These are phyloP conservation scores for Ensete ventricosum DNA, from an alignment of 176 grass and related monocot species.

Conservation along the genomic window DNA sequence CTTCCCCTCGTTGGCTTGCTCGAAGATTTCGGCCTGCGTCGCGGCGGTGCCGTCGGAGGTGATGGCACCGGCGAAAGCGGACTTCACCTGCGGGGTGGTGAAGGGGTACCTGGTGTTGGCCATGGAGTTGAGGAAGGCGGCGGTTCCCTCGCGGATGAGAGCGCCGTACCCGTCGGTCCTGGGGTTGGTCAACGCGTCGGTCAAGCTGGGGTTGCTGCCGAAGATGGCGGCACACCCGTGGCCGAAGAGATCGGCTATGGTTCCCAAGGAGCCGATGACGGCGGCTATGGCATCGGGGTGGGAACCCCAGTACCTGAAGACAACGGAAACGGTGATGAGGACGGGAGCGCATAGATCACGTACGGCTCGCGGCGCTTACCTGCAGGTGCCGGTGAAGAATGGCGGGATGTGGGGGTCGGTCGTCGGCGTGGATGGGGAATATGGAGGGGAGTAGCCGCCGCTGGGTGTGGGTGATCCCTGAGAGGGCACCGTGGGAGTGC, in stretches of 20 bases:
- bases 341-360: too few relatives aligned
- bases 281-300: conserved; percentile 49
- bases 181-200: conserved; percentile 58
- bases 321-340: background rate
- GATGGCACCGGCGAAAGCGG: conserved; percentile 35
- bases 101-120: conserved; percentile 63
- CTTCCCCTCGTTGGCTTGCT: conserved; percentile 51
- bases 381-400: conserved; percentile 5
- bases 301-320: conserved; percentile 46
- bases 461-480: too few relatives aligned
- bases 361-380: background rate
- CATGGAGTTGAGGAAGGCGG: conserved; percentile 74
- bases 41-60: conserved; percentile 43
- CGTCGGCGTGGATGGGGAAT: background rate
- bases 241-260: conserved; percentile 52
- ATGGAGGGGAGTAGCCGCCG: background rate
- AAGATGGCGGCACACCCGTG: conserved; percentile 29
- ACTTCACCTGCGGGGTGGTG: conserved; percentile 54
- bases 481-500: background rate
- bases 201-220: conserved; percentile 50
- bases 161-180: conserved; percentile 48
- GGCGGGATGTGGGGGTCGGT: background rate
- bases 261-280: conserved; percentile 43
- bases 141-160: conserved; percentile 67
- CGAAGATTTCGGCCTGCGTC: conserved; percentile 66